phyloP scores from a whole-genome alignment of 805 yeast genomes.

The Candida nonsorbophila region DNA sequence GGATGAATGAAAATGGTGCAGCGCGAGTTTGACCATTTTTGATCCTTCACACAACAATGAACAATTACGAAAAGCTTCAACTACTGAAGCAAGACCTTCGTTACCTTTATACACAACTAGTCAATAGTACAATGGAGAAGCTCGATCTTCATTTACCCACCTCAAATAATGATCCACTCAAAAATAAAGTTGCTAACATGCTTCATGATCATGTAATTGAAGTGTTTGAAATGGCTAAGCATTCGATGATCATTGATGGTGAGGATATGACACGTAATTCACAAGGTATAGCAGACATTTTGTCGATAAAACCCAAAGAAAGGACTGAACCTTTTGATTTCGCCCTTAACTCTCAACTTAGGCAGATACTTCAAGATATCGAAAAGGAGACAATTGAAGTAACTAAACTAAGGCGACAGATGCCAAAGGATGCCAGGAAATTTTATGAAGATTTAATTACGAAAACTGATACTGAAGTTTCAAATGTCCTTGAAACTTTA shows the following conservation, averaged over 20 bases:
- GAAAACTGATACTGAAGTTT: constrained; percentile 25
- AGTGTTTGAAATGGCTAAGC: constrained; percentile 52
- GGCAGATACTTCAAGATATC: constrained; percentile 52
- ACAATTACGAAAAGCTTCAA: constrained; percentile 37
- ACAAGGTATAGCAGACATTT: constrained; percentile 16
- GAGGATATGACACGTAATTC: constrained; percentile 18
- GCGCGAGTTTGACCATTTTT: neutral
- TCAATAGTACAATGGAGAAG: constrained; percentile 36
- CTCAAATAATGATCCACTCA: constrained; percentile 39
- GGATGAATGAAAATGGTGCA: neutral
- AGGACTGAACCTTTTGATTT: constrained; percentile 69
- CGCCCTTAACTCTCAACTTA: constrained; percentile 52
- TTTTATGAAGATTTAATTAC: constrained; percentile 30
- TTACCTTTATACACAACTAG: constrained; percentile 41
- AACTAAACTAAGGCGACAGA: constrained; percentile 47
- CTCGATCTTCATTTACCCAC: constrained; percentile 46
- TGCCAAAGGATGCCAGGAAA: constrained; percentile 39
- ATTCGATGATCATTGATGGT: constrained; percentile 58
- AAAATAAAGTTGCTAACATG: constrained; percentile 34
- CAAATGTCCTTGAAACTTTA: constrained; percentile 17
- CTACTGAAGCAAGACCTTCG: constrained; percentile 50
- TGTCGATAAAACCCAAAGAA: constrained; percentile 24
- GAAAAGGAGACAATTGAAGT: constrained; percentile 59
- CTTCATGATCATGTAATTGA: constrained; percentile 45
- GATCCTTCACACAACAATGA: constrained; percentile 1